Evolutionary conservation across 139 green algal species (phyloP).

Genomic region (Volvox reticuliferus): DNA sequence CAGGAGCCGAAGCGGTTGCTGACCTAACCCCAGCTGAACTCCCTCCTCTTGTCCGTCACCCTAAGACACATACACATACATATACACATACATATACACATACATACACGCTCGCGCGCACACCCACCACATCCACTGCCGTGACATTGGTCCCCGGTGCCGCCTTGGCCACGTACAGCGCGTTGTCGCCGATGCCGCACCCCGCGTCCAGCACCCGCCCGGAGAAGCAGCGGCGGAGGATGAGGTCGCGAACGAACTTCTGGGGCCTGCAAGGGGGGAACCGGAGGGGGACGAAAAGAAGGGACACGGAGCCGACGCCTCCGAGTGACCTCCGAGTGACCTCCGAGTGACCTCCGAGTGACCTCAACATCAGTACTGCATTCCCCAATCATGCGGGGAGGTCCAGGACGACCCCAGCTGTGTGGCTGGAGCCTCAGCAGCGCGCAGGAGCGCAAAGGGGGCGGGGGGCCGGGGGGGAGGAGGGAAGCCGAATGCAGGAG

Average conservation of each 20-base stretch:
- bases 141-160: neutral
- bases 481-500: neutral
- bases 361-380: neutral
- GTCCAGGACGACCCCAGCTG: too few relatives aligned
- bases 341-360: too few relatives aligned
- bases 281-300: neutral
- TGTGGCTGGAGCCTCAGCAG: too few relatives aligned
- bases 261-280: slow-evolving; percentile 23
- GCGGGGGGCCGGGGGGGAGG: too few relatives aligned
- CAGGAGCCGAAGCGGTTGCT: too few relatives aligned
- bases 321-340: too few relatives aligned
- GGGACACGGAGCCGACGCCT: neutral
- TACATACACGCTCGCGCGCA: neutral
- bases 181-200: slow-evolving; percentile 41
- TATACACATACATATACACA: too few relatives aligned
- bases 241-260: slow-evolving; percentile 29
- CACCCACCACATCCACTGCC: slow-evolving; percentile 31
- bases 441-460: too few relatives aligned
- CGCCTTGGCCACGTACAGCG: slow-evolving; percentile 38
- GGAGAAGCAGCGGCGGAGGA: slow-evolving; percentile 11
- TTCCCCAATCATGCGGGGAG: too few relatives aligned
- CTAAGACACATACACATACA: too few relatives aligned
- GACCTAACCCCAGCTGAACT: too few relatives aligned
- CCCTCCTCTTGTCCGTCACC: too few relatives aligned
- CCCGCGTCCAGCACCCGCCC: slow-evolving; percentile 34